These are phyloP conservation scores for Diplogelasinospora grovesii DNA, from an alignment of 495 filamentous ascomycete species.

Conservation along the genomic window DNA sequence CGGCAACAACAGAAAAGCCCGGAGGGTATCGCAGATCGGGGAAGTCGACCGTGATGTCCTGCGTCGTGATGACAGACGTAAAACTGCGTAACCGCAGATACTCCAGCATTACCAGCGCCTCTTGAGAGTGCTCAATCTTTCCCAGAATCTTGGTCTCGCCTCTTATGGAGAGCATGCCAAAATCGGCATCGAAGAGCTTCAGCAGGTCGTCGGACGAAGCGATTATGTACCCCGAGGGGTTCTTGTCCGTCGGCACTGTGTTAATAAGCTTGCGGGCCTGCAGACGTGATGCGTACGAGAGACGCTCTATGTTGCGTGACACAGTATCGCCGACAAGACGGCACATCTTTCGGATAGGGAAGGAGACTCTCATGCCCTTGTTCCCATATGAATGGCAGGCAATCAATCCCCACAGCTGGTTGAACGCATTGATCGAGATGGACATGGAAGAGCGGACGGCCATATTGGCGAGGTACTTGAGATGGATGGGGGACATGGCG, in stretches of 20 bases:
- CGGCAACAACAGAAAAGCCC: slow-evolving; percentile 73
- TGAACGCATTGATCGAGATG: slow-evolving; percentile 81
- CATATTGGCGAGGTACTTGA: slow-evolving; percentile 92
- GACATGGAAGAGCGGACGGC: slow-evolving; percentile 88
- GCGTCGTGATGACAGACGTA: slow-evolving; percentile 70
- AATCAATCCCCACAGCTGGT: slow-evolving; percentile 84
- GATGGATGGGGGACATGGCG: slow-evolving; percentile 83
- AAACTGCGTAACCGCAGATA: slow-evolving; percentile 73
- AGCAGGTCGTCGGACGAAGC: slow-evolving; percentile 84
- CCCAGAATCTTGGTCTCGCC: slow-evolving; percentile 87
- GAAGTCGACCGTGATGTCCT: slow-evolving; percentile 73
- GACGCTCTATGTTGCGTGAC: slow-evolving; percentile 80
- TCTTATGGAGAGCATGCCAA: slow-evolving; percentile 75
- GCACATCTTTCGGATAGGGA: slow-evolving; percentile 91
- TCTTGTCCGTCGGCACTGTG: slow-evolving; percentile 68
- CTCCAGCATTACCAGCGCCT: slow-evolving; percentile 78
- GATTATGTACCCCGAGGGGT: slow-evolving; percentile 87
- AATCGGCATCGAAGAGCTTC: slow-evolving; percentile 82
- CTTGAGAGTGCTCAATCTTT: slow-evolving; percentile 66
- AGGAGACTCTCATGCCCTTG: slow-evolving; percentile 79
- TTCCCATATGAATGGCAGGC: slow-evolving; percentile 78
- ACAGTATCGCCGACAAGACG: slow-evolving; percentile 82
- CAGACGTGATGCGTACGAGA: slow-evolving; percentile 78
- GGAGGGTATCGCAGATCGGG: slow-evolving; percentile 75
- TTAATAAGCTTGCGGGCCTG: slow-evolving; percentile 79